Evolutionary conservation across 1,139 yeast genomes (phyloP).

Genomic region (Spencermartinsiella ligniputridi): DNA sequence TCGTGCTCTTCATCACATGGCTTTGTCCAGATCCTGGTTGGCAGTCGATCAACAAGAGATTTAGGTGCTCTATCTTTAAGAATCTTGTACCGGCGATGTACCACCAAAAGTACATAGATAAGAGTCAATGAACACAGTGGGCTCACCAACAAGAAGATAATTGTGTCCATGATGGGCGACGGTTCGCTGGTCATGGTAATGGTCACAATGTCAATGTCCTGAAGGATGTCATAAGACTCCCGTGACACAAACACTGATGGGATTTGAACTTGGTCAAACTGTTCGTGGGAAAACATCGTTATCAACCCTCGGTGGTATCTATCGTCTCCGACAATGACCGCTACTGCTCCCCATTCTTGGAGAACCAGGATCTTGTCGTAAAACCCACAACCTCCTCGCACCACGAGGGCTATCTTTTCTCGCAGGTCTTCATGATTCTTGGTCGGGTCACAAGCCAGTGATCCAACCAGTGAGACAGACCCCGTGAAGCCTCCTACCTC

Average conservation of each 20-base stretch:
- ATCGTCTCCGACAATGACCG: constrained; percentile 41
- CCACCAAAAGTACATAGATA: constrained; percentile 34
- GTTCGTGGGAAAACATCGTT: constrained; percentile 35
- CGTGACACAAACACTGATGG: constrained; percentile 39
- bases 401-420: constrained; percentile 34
- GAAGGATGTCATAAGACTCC: constrained; percentile 31
- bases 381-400: constrained; percentile 39
- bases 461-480: constrained; percentile 18
- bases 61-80: constrained; percentile 37
- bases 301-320: constrained; percentile 32
- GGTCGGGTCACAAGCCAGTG: constrained; percentile 19
- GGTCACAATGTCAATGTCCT: constrained; percentile 25
- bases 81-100: constrained; percentile 35
- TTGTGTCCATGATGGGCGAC: constrained; percentile 34
- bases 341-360: constrained; percentile 38
- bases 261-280: constrained; percentile 29
- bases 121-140: constrained; percentile 39
- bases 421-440: constrained; percentile 21
- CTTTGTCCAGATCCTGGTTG: constrained; percentile 33
- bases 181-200: constrained; percentile 26
- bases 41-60: constrained; percentile 34
- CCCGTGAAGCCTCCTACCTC: constrained; percentile 23
- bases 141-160: constrained; percentile 37
- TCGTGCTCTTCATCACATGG: constrained; percentile 3
- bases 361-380: constrained; percentile 35